Evolutionary conservation across 176 grass and related monocot species (phyloP), one percentile per base, ranked within the genome.

Genomic region (Bothriochloa decipiens): DNA sequence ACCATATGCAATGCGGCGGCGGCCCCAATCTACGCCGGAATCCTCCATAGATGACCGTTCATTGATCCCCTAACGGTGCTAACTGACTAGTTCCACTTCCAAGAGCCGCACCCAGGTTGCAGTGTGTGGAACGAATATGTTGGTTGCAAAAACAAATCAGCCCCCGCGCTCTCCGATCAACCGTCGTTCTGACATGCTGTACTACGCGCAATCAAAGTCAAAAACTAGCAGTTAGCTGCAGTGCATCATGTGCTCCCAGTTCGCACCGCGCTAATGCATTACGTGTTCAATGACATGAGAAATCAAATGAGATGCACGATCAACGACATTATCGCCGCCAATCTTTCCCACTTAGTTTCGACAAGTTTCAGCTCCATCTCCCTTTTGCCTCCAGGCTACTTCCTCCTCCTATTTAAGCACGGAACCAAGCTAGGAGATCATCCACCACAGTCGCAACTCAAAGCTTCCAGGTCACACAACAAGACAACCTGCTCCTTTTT

Each of bases 271-370:
- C 33, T 10, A 29, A n/a, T 61, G 65, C 11, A 55, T 70, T 81
- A 81, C 65, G 79, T 70, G 12, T 81, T 69, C 22, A 7, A 68
- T 81, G 79, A 57, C 79, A 81, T 70, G 45, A 69, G 45, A 39
- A 68, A 69, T 25, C 65, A 73, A 41, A 72, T 72, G 23, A 26
- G 40, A 72, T 72, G 70, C 42, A 47, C 42, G 13, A 73, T 73
- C 15, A 1, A 22, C 72, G 46, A 75, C 8, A 35, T 75, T 35
- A 22, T 35, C 27, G 46, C 49, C 50, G 6, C 17, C 55, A 1
- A 57, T 76, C 73, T 52, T 52, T 75, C 72, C 16, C 14, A 4
- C 12, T 50, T 2, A 52, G 6, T 8, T 0, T 74, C 1, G 26
- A 50, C 43, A 29, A 50, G 63, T 47, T 45, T 25, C 26, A 64